Evolutionary conservation across 2,329 filamentous ascomycete species (phyloP).

Genomic region (Arthrinium puccinioides): DNA sequence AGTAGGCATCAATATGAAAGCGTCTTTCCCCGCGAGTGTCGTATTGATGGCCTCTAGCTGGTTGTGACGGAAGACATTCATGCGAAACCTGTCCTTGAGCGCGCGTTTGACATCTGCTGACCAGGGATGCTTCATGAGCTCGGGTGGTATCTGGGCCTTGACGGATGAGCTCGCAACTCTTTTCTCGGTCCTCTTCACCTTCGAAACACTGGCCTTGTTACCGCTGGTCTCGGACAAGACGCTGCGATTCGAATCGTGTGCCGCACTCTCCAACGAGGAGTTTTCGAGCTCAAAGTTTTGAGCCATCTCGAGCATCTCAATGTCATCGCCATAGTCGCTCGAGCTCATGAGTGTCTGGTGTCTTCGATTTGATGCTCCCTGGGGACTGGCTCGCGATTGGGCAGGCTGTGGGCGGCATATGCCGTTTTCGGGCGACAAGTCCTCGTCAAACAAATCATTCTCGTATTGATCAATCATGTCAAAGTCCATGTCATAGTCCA

Average conservation of each 20-base stretch:
- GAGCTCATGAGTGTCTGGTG: constrained; percentile 10
- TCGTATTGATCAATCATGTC: not conserved
- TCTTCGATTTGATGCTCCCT: too few species aligned
- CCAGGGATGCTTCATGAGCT: constrained; percentile 67
- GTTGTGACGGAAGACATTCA: constrained; percentile 81
- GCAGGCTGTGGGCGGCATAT: too few species aligned
- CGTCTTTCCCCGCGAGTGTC: constrained; percentile 78
- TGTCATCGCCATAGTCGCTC: constrained; percentile 43
- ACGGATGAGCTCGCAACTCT: constrained; percentile 20
- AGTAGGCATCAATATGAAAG: constrained; percentile 96
- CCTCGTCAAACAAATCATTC: too few species aligned
- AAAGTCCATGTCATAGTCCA: not conserved
- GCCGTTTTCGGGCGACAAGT: too few species aligned
- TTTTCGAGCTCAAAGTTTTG: constrained; percentile 40
- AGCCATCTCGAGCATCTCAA: constrained; percentile 45
- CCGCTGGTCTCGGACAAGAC: constrained; percentile 42
- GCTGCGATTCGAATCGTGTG: constrained; percentile 20
- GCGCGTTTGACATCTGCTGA: constrained; percentile 75
- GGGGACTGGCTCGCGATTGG: too few species aligned
- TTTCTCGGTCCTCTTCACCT: constrained; percentile 22
- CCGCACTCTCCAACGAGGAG: constrained; percentile 19
- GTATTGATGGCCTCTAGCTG: constrained; percentile 95
- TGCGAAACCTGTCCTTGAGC: constrained; percentile 76
- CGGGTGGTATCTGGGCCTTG: constrained; percentile 33
- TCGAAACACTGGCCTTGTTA: constrained; percentile 29